A percentile compares a stretch with the other conserved stretches of the same genome.
Conservation (phyloP, 176 grass and related monocot genomes). For the Oropetium thomaeum region DNA sequence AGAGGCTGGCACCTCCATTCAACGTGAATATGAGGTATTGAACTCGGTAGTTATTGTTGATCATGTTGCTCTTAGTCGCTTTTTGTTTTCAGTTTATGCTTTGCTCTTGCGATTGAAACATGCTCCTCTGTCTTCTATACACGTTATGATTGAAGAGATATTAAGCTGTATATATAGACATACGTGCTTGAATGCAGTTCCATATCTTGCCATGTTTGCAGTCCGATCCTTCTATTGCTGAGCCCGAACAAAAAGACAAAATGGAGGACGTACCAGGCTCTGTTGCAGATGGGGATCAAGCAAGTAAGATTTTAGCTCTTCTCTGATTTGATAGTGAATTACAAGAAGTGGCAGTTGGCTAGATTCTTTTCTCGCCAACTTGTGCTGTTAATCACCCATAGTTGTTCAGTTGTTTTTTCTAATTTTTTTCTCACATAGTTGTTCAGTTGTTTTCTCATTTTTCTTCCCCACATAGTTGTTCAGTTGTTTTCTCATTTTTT, state of each 20-base stretch:
- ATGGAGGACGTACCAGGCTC: constrained; percentile 15
- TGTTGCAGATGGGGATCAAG: constrained; percentile 15
- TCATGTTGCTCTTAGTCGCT: constrained; percentile 7
- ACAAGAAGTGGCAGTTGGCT: not conserved
- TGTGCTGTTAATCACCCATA: not conserved
- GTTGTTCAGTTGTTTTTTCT: constrained; percentile 28
- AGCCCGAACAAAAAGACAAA: constrained; percentile 19
- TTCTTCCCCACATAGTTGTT: constrained; percentile 6
- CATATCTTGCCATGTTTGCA: constrained; percentile 21
- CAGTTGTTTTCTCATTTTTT: constrained; percentile 16
- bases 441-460: constrained; percentile 16
- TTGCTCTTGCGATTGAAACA: not conserved
- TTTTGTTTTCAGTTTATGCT: not conserved
- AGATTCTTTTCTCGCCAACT: not conserved
- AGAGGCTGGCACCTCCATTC: constrained; percentile 47
- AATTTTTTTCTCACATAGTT: constrained; percentile 15
- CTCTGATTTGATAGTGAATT: not conserved
- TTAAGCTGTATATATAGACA: not conserved
- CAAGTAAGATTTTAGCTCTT: constrained; percentile 39
- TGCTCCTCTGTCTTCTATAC: not conserved
- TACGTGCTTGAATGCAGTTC: constrained; percentile 5
- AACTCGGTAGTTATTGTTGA: not conserved
- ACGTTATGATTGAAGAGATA: not conserved
- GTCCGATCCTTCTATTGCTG: constrained; percentile 42
- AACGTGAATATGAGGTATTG: constrained; percentile 70